Conservation (phyloP, 495 filamentous ascomycete species). For the Aspergillus steynii region DNA sequence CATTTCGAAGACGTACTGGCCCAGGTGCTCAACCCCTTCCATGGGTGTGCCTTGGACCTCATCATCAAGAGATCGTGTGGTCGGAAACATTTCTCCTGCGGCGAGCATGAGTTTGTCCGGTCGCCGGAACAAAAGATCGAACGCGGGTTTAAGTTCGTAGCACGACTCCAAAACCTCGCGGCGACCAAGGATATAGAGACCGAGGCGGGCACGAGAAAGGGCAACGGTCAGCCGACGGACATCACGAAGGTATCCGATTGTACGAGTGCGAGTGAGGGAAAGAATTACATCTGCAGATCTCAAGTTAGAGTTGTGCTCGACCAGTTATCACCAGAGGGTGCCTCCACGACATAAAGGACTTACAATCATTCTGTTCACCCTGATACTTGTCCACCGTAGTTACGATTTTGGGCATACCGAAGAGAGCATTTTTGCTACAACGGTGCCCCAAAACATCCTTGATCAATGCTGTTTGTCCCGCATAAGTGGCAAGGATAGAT, state of each 20-base stretch:
- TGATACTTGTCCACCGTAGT: conserved; percentile 98
- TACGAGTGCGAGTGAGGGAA: conserved; percentile 82
- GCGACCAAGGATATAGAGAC: conserved; percentile 90
- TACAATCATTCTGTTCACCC: conserved; percentile 98
- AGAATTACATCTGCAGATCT: conserved; percentile 76
- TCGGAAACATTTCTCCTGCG: conserved; percentile 83
- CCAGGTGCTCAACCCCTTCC: conserved; percentile 91
- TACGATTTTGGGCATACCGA: conserved; percentile 87
- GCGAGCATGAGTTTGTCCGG: conserved; percentile 78
- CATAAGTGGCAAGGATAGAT: conserved; percentile 89
- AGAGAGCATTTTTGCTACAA: conserved; percentile 78
- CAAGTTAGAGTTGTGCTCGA: conserved; percentile 22
- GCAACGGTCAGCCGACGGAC: conserved; percentile 93
- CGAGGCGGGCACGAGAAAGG: conserved; percentile 89
- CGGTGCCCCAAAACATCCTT: conserved; percentile 85
- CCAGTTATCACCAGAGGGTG: not conserved
- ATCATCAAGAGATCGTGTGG: conserved; percentile 57
- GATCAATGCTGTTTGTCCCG: conserved; percentile 90
- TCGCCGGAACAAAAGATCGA: conserved; percentile 68
- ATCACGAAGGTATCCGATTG: conserved; percentile 91
- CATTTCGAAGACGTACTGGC: conserved; percentile 98
- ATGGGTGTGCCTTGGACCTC: conserved; percentile 66
- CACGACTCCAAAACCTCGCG: conserved; percentile 86
- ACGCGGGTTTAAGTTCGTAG: conserved; percentile 84
- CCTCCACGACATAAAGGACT: conserved; percentile 36